phyloP scores from a whole-genome alignment of 805 yeast genomes.

The Suhomyces kilbournensis region DNA sequence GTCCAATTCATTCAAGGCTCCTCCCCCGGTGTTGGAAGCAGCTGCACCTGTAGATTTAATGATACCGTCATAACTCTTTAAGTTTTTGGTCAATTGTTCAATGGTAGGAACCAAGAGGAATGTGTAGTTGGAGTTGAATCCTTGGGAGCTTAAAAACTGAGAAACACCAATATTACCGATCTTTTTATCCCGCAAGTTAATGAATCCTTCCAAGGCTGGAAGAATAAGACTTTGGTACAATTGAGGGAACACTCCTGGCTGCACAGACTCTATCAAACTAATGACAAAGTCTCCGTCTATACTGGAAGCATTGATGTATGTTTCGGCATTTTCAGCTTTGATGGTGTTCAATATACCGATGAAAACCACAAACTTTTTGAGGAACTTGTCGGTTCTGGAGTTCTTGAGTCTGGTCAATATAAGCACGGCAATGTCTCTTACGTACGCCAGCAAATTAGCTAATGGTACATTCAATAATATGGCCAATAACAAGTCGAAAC shows the following conservation, averaged over 20 bases:
- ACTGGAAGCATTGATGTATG: slow-evolving; percentile 6
- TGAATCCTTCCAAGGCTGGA: slow-evolving; percentile 48
- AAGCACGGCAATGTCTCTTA: slow-evolving; percentile 72
- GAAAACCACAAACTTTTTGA: slow-evolving; percentile 67
- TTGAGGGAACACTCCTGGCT: slow-evolving; percentile 55
- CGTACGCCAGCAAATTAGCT: slow-evolving; percentile 46
- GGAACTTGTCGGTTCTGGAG: slow-evolving; percentile 78
- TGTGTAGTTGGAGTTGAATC: slow-evolving; percentile 18
- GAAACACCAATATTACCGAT: slow-evolving; percentile 50
- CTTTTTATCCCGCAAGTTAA: slow-evolving; percentile 55
- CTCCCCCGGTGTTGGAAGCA: slow-evolving; percentile 16
- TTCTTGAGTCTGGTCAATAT: slow-evolving; percentile 77
- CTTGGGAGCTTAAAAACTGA: slow-evolving; percentile 34
- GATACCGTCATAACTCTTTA: slow-evolving; percentile 28
- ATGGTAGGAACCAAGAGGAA: slow-evolving; percentile 26
- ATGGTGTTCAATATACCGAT: slow-evolving; percentile 30
- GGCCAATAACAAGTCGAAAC: slow-evolving; percentile 78
- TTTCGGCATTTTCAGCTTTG: not conserved
- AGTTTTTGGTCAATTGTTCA: slow-evolving; percentile 32
- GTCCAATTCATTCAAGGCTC: slow-evolving; percentile 44
- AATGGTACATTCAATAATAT: slow-evolving; percentile 60
- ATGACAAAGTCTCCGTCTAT: slow-evolving; percentile 50
- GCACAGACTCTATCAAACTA: slow-evolving; percentile 69
- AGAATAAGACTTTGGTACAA: slow-evolving; percentile 48
- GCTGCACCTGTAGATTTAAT: slow-evolving; percentile 14